Percentiles rank a stretch among this genome's conserved stretches.
Evolutionary conservation across 345 rosid species (phyloP).

Genomic region (Zanthoxylum bungeanum): DNA sequence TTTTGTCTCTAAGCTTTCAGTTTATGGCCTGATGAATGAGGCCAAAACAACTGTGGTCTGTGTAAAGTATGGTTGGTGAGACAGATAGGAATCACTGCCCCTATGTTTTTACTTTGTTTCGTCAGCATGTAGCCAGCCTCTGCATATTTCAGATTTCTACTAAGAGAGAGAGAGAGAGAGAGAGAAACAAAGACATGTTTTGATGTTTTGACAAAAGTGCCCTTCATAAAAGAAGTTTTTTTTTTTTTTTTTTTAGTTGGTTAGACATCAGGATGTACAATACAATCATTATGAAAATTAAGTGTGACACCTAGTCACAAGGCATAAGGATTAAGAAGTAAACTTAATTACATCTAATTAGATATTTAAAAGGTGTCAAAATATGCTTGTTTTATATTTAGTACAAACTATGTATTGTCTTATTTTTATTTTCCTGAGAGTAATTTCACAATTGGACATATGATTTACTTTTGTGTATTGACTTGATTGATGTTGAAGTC

Average conservation of each 20-base stretch:
- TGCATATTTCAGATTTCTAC: conserved; percentile 17
- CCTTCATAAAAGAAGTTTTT: background rate
- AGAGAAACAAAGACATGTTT: background rate
- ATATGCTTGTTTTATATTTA: background rate
- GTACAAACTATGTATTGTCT: background rate
- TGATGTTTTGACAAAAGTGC: background rate
- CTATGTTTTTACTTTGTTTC: conserved; percentile 28
- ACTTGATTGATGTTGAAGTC: background rate
- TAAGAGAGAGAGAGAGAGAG: conserved; percentile 8
- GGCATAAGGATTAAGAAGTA: background rate
- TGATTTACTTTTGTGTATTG: background rate
- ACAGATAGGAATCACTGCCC: conserved; percentile 37
- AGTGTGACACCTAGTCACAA: no score
- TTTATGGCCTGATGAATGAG: conserved; percentile 26
- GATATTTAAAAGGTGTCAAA: background rate
- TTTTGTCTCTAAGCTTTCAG: conserved; percentile 1
- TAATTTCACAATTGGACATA: background rate
- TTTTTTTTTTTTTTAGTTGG: no score
- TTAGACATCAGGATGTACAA: no score
- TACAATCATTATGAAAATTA: no score
- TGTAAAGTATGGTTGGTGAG: conserved; percentile 33
- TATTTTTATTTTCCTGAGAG: background rate
- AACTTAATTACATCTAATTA: background rate
- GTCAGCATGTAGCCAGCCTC: conserved; percentile 26
- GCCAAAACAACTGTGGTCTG: conserved; percentile 31